Conservation (phyloP, 2,329 filamentous ascomycete genomes). For the Cytospora mali region DNA sequence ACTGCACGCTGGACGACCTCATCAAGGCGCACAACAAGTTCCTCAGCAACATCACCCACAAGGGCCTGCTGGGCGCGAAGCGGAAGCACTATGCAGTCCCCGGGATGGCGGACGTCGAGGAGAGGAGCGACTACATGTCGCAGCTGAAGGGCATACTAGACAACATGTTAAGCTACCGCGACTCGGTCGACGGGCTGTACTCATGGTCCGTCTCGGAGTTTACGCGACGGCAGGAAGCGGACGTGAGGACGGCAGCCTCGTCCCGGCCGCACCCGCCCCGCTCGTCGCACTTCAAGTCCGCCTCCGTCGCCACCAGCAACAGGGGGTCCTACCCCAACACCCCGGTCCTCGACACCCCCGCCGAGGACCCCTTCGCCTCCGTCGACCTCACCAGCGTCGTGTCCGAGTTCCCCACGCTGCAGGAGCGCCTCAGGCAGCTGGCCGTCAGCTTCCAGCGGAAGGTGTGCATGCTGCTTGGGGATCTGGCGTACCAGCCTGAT, state of each 20-base stretch:
- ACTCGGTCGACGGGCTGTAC: conserved; percentile 91
- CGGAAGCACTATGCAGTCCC: conserved; percentile 45
- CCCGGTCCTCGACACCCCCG: conserved; percentile 23
- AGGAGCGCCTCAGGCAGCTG: conserved; percentile 71
- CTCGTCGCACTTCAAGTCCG: conserved; percentile 29
- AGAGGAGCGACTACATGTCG: conserved; percentile 76
- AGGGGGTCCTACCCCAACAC: conserved; percentile 35
- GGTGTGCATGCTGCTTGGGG: conserved; percentile 81
- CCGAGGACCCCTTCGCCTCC: conserved; percentile 33
- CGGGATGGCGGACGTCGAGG: conserved; percentile 55
- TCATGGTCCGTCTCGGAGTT: conserved; percentile 95
- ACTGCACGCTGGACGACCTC: conserved; percentile 90
- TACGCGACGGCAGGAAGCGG: conserved; percentile 83
- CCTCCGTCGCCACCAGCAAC: conserved; percentile 28
- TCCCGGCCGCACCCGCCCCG: conserved; percentile 19
- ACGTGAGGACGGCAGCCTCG: conserved; percentile 63
- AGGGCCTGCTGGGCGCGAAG: conserved; percentile 83
- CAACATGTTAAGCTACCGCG: conserved; percentile 90
- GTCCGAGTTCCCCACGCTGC: conserved; percentile 71
- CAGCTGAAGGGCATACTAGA: conserved; percentile 93
- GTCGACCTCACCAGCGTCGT: conserved; percentile 57
- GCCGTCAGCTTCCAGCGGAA: conserved; percentile 75
- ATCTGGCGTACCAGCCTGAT: conserved; percentile 90
- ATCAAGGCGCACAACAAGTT: conserved; percentile 91
- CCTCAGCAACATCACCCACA: conserved; percentile 91